Evolutionary conservation across 352 stramenopile genomes (phyloP), one percentile per base, ranked within the genome.

Genomic region (Phytophthora pseudosyringae): DNA sequence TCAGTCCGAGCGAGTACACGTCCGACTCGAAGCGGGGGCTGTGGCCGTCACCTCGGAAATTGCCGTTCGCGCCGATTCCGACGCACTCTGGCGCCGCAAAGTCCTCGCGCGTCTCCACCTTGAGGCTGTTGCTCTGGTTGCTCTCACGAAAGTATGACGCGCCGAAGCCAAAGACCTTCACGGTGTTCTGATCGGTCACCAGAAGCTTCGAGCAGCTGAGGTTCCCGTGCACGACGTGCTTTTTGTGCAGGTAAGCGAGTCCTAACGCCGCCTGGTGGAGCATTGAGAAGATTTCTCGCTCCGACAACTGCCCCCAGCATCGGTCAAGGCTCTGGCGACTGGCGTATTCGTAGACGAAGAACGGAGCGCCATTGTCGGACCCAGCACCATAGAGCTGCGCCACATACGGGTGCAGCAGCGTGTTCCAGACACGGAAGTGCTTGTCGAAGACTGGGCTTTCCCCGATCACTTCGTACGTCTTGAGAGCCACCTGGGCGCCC

Each of bases 161-260:
- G 5, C 46, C 43, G 26, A 82, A 76, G 2, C 72, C 73, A 16
- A 73, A 79, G 5, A 82, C 29, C 43, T 77, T 73, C 15, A 69
- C 64, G 5, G 39, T 56, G 12, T 57, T 63, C 35, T 73, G 32
- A 3, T 52, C 57, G 12, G 64, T 62, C 13, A 82, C 61, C 7
- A 82, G 40, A 4, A 82, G 35, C 33, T 82, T 82, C 15, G 35
- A 58, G 64, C 73, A 77, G 32, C 71, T 79, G 9, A 82, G 32
- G 26, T 82, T 82, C 11, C 63, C 74, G 18, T 82, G 67, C 8
- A 79, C 60, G 7, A 77, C 21, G 33, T 66, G 59, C n/a, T 48
- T 55, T 5, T 60, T 70, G 62, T 78, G 73, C 5, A 82, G n/a
- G 32, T 69, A 73, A 5, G 28, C 11, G 13, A 73, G 64, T 13